Conservation (phyloP, 805 yeast species). For the Candida ascalaphidarum region DNA sequence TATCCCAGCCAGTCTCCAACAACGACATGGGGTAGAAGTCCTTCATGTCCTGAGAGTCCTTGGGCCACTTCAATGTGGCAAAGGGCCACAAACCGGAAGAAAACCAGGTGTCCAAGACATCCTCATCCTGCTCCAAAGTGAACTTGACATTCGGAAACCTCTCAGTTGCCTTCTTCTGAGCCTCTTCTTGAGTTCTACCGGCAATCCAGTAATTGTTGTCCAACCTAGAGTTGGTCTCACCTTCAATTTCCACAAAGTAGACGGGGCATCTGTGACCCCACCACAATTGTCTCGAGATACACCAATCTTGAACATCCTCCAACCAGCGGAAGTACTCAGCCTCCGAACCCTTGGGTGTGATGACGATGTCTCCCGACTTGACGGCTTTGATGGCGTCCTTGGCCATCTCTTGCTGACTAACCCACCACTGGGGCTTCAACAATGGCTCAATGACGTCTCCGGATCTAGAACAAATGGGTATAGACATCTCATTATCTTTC, state of each 20-base stretch:
- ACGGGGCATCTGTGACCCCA: constrained; percentile 99
- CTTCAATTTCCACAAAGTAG: constrained; percentile 78
- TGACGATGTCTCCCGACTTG: constrained; percentile 67
- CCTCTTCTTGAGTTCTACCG: constrained; percentile 78
- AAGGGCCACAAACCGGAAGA: constrained; percentile 98
- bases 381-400: constrained; percentile 80
- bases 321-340: constrained; percentile 93
- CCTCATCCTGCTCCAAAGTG: constrained; percentile 90
- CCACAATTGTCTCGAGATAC: constrained; percentile 87
- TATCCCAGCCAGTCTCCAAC: constrained; percentile 99
- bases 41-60: constrained; percentile 62
- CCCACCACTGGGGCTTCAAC: constrained; percentile 99
- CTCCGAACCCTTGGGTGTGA: constrained; percentile 84
- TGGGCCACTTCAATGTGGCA: constrained; percentile 95
- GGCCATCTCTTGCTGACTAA: constrained; percentile 83
- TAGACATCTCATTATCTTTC: constrained; percentile 90
- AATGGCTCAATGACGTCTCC: constrained; percentile 96
- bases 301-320: constrained; percentile 97
- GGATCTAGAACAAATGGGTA: constrained; percentile 91
- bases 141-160: constrained; percentile 65
- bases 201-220: constrained; percentile 84
- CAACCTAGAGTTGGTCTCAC: constrained; percentile 51
- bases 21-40: constrained; percentile 83
- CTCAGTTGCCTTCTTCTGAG: constrained; percentile 66
- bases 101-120: constrained; percentile 98